These are phyloP conservation scores for Aureobasidium lini DNA, from an alignment of 2,329 filamentous ascomycete genomes.

Conservation along the genomic window DNA sequence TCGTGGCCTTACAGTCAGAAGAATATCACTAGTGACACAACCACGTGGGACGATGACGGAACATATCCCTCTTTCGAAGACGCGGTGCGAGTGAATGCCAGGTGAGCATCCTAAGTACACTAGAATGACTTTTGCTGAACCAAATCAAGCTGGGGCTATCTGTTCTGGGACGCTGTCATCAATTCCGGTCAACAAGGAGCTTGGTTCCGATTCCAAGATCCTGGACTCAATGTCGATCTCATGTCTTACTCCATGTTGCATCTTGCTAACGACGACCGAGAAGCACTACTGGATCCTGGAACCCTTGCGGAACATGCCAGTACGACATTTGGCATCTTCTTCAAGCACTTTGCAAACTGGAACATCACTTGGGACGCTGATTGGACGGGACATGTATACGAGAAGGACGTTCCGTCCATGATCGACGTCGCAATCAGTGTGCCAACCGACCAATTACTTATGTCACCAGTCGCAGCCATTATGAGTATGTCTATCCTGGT, in stretches of 20 bases:
- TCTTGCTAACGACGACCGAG: neutral
- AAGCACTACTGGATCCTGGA: neutral
- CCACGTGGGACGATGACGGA: neutral
- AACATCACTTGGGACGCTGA: neutral
- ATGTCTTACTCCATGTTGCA: neutral
- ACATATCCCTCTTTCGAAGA: no score
- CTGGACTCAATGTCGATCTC: neutral
- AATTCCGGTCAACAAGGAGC: no score
- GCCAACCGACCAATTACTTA: neutral
- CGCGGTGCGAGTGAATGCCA: no score
- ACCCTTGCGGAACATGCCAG: neutral
- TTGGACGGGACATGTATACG: neutral
- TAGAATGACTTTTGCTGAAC: no score
- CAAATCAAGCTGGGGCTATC: no score
- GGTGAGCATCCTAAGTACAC: no score
- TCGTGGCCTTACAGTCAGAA: neutral
- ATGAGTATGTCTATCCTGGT: neutral
- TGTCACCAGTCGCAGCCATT: neutral
- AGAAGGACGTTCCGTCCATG: neutral
- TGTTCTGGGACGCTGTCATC: no score
- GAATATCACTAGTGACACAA: neutral
- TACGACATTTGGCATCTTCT: neutral
- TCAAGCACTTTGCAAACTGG: neutral
- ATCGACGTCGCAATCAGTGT: neutral
- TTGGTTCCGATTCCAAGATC: neutral